Evolutionary conservation across 129 eudicot species (phyloP), one percentile per base, ranked within the genome.

Genomic region (Solidago caesia): DNA sequence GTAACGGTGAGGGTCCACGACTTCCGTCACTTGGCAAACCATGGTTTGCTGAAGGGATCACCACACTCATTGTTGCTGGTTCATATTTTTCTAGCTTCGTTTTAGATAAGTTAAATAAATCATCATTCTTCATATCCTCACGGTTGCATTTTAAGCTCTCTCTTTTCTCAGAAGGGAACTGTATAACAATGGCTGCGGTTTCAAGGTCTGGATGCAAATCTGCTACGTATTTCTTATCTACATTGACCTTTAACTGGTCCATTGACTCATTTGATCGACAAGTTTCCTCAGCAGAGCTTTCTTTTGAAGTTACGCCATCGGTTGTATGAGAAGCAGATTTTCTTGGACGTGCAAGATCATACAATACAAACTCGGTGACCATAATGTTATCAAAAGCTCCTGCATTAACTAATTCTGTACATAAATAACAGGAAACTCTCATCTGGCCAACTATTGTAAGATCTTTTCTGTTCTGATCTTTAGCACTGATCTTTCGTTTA

Each of bases 11-110:
- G 59, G 98, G 96, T 64, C 98, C 91, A 29, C 83, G 80, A 64
- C 85, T 83, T 75, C 85, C 92, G 12, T 63, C 70, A 55, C 78
- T 78, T 27, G 96, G 96, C 74, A 84, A 74, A 64, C 98, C 67
- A 78, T 93, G 98, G 83, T 85, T 86, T 2, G 87, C 98, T 16
- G 86, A 79, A 66, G 97, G 90, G 67, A 83, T 85, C 80, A 93
- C 98, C 44, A 90, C 92, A 60, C 85, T 86, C 67, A 93, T 81
- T 73, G 78, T 82, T 49, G 79, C 85, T 29, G 79, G 64, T 33
- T 66, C 73, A 6, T 64, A 77, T 33, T 55, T 68, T 47, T 73
- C 78, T 43, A 65, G 67, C 79, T 75, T 82, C 73, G 44, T 72
- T 48, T 13, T 64, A 69, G 85, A 81, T 43, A 72, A 70, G 39